Evolutionary conservation across 2,329 filamentous ascomycete species (phyloP), one percentile per base, ranked within the genome.

Genomic region (Waltergamsia citrina): DNA sequence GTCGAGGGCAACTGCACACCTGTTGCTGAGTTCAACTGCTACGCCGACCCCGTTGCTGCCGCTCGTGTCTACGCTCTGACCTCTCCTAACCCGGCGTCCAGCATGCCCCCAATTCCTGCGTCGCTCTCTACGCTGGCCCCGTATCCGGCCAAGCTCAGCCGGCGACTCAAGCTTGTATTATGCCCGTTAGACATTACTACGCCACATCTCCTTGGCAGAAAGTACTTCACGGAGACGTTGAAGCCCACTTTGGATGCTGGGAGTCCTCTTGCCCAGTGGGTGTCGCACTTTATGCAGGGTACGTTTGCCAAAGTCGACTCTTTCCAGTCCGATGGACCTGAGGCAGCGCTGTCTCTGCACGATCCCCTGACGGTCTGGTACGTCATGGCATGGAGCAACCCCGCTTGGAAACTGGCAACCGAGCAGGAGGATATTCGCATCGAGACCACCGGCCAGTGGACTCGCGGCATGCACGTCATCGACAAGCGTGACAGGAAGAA

Each of bases 361-460:
- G 85, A 92, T 51, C 84, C 84, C 5, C 59, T 90, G 39, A 83
- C 78, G 36, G 66, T 90, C 23, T 90, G 82, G 81, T 88, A 88
- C 55, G 74, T 81, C 54, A 53, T 88, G 38, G 80, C 77, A 7
- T 6, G 7, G 9, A 63, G 59, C 40, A 70, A 66, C 40, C 63
- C 72, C 14, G 57, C 54, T 20, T 83, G 78, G 78, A 69, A 67
- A 53, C 52, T 63, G 12, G 65, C 71, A 2, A 55, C 62, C 11
- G 64, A 69, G 37, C 75, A 67, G 0, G 82, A 94, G 56, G 92
- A 98, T 53, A 81, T 98, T 36, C 73, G 92, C 15, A 67, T 98
- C 26, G 92, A 98, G 61, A 93, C 87, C 0, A 64, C 74, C 3
- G 92, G 90, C 2, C 92, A 96, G 63, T 98, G 92, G 92, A 94